These are phyloP conservation scores for Epichloe glyceriae DNA, from an alignment of 2,329 filamentous ascomycete genomes.

Conservation along the genomic window DNA sequence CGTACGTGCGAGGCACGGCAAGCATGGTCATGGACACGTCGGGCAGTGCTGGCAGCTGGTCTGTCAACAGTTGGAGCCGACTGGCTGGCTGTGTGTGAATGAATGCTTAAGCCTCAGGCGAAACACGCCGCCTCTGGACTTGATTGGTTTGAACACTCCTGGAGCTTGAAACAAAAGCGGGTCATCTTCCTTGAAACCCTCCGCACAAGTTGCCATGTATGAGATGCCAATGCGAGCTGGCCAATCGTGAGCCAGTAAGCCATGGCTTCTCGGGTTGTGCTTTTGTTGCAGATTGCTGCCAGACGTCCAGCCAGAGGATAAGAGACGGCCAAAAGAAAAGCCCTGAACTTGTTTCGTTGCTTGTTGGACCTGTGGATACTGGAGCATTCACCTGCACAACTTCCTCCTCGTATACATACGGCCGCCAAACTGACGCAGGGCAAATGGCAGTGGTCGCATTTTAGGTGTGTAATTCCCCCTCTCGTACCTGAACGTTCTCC, in stretches of 20 bases:
- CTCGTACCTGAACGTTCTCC: not conserved
- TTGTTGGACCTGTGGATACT: not conserved
- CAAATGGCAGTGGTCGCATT: not conserved
- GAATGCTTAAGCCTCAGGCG: not conserved
- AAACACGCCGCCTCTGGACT: not conserved
- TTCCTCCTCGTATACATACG: not conserved
- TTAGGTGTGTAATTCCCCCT: not conserved
- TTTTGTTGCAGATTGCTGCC: too few species aligned
- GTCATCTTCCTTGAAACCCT: not conserved
- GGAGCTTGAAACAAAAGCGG: slow-evolving; percentile 1
- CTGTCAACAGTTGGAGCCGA: too few species aligned
- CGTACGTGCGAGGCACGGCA: not conserved
- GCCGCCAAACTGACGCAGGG: not conserved
- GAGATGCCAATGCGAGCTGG: not conserved
- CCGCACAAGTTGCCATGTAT: not conserved
- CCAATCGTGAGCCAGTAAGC: not conserved
- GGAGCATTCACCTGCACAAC: not conserved
- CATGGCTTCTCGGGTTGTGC: too few species aligned
- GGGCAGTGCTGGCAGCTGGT: not conserved
- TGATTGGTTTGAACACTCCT: not conserved
- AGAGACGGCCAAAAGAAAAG: not conserved
- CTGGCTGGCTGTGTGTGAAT: not conserved
- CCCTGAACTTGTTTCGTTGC: not conserved
- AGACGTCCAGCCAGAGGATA: too few species aligned
- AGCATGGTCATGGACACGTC: too few species aligned